Evolutionary conservation across 1,284 basidiomycete species (phyloP), one percentile per base, ranked within the genome.

Genomic region (Marasmius tenuissimus): DNA sequence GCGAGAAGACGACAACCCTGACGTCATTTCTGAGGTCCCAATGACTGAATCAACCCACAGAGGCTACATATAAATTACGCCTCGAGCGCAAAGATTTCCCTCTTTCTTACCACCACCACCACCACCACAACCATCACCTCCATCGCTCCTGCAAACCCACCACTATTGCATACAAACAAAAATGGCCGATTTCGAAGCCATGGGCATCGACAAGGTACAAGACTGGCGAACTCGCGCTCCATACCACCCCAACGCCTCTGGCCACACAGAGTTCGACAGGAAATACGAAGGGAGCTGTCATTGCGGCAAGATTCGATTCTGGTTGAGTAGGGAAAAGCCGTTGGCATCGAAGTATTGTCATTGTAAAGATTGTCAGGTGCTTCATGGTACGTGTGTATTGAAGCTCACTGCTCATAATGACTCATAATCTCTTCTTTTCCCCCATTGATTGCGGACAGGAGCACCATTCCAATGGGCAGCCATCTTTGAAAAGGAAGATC

Each of bases 261-360:
- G 27, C 27, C 27, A 27, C 27, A 27, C 27, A 27, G 18, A 45
- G 42, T 45, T 45, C 18, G 42, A 45, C 42, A 18, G 14, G 4
- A 45, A 45, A 18, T 45, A 45, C 42, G 42, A 45, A 18, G 42
- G 14, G 18, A 45, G 14, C 22, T 48, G 45, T 20, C 45, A 58
- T 50, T 58, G 57, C 47, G 22, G 34, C 22, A 18, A 34, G 16
- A 47, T 50, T n/a, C 34, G 16, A 11, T 58, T 49, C 11, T 20
- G 34, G 8, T 34, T 58, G n/a, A 49, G 35, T n/a, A 11, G 45
- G 4, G 22, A 50, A 11, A 14, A 34, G 10, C 57, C 57, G 16
- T 27, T 58, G 12, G 57, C 48, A 33, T 49, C 45, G 33, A 58
- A 58, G 42, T 50, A 49, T 35, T 58, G 57, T 50, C 57, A 58